Evolutionary conservation across 2,329 filamentous ascomycete species (phyloP).

Genomic region (Dactylellina drechsleri): DNA sequence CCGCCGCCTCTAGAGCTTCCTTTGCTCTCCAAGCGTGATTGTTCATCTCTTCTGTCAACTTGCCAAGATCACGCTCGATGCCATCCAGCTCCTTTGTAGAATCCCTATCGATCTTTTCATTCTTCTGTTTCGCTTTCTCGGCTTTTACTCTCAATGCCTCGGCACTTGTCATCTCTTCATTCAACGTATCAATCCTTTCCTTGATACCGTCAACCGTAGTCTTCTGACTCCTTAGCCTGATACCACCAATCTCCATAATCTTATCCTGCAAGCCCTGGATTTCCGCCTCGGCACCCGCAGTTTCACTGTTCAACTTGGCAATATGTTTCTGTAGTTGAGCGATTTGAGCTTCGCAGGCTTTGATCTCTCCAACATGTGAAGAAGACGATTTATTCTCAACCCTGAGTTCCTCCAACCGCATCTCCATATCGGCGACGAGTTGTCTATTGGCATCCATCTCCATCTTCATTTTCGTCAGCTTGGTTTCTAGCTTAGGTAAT

Average conservation of each 20-base stretch:
- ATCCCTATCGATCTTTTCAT: constrained; percentile 82
- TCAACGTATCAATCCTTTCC: constrained; percentile 81
- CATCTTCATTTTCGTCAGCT: constrained; percentile 87
- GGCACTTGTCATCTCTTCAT: constrained; percentile 83
- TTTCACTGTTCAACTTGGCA: constrained; percentile 81
- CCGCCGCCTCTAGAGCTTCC: constrained; percentile 76
- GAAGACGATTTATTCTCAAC: constrained; percentile 66
- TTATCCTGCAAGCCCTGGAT: constrained; percentile 93
- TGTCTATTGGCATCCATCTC: constrained; percentile 87
- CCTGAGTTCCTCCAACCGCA: constrained; percentile 83
- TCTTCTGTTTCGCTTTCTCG: constrained; percentile 88
- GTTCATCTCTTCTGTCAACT: constrained; percentile 79
- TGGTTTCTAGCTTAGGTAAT: constrained; percentile 85
- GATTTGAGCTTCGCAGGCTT: constrained; percentile 80
- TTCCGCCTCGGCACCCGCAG: constrained; percentile 87
- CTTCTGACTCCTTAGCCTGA: constrained; percentile 88
- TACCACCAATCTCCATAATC: constrained; percentile 98
- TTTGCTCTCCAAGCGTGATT: constrained; percentile 80
- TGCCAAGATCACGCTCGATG: constrained; percentile 77
- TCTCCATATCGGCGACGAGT: constrained; percentile 84
- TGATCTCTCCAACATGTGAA: constrained; percentile 82
- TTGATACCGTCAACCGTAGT: constrained; percentile 89
- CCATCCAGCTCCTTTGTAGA: constrained; percentile 81
- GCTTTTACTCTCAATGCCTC: constrained; percentile 92
- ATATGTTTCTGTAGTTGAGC: constrained; percentile 79